Evolutionary conservation across 2,329 filamentous ascomycete genomes (phyloP), one percentile per base, ranked within the genome.

Genomic region (Aureobasidium leucospermi): DNA sequence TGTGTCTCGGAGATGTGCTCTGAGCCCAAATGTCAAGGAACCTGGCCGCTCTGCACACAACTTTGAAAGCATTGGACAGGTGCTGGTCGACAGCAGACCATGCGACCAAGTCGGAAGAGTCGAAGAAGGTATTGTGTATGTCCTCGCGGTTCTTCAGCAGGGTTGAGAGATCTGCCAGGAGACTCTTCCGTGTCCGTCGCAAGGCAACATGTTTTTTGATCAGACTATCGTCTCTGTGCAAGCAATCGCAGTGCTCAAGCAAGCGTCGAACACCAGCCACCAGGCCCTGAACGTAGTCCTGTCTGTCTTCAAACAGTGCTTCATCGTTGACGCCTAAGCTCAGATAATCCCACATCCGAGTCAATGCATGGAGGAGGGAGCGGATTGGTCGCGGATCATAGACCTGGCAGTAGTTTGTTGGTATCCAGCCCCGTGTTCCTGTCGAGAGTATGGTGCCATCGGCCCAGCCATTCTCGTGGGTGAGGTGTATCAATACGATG

Each of bases 401-500:
- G 9, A 90, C 83, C 71, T 96, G 92, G 77, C 94, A 99, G 73
- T 97, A 99, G 74, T 99, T 99, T 8, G 94, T 99, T 2, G 94
- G 94, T 62, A 99, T 78, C 94, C 94, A 99, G 63, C 94, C 94
- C 66, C 94, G 83, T 53, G 88, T 88, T 29, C 93, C 93, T 2
- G 91, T 90, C 28, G 87, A 82, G 62, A 99, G 76, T 42, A 96
- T 79, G 0, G 94, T 99, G 55, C 94, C 94, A 72, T 99, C 94
- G 34, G 94, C 94, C 94, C 94, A 99, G 66, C 94, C 94, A 76
- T 97, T 99, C 62, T 90, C 94, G 74, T 99, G 94, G 65, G 97
- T 89, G 4, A 94, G 96, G 73, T 99, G 94, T 23, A 99, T 88
- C 60, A 99, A 76, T 58, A 99, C 87, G 51, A 99, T 84, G 69